Evolutionary conservation across 495 filamentous ascomycete species (phyloP), one percentile per base, ranked within the genome.

Genomic region (Schizothecium vesticola): DNA sequence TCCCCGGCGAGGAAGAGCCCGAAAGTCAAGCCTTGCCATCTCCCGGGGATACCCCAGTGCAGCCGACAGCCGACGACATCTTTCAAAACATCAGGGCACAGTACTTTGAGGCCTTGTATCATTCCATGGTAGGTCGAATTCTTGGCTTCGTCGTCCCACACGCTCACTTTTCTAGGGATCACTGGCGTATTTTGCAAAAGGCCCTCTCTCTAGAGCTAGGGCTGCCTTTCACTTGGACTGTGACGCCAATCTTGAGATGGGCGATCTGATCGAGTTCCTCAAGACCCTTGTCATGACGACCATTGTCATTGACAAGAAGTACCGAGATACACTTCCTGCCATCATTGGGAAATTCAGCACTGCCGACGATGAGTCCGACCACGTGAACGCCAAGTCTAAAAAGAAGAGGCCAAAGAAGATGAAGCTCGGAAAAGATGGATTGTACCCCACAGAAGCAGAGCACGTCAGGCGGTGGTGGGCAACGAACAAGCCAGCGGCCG

Each of bases 161-260:
- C 16, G 57, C 75, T 81, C 66, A 81, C 73, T 51, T 58, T n/a
- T 13, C 21, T 56, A 93, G 88, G 90, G 92, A 24, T 95, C 95
- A 13, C 80, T 98, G 72, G 96, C 94, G 70, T 99, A 97, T 76
- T 99, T 98, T 82, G 91, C 94, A 22, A 99, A 99, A 82, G 95
- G 95, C 1, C 93, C 95, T 4, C 83, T 98, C 23, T 91, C 96
- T n/a, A 86, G 93, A 72, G 92, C 92, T 23, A 86, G 95, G 64
- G 89, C 89, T 60, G 87, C 88, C 36, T 92, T 96, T 69, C 86
- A 90, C 71, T 77, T 86, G 26, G 81, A 86, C 26, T 82, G 76
- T 66, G 84, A 86, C 65, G 76, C 79, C 7, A 81, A 78, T 59
- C 76, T 86, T n/a, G 82, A 86, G 19, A 82, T 81, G 75, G 74